Conservation (phyloP, 805 yeast genomes). For the Candida oleophila region DNA sequence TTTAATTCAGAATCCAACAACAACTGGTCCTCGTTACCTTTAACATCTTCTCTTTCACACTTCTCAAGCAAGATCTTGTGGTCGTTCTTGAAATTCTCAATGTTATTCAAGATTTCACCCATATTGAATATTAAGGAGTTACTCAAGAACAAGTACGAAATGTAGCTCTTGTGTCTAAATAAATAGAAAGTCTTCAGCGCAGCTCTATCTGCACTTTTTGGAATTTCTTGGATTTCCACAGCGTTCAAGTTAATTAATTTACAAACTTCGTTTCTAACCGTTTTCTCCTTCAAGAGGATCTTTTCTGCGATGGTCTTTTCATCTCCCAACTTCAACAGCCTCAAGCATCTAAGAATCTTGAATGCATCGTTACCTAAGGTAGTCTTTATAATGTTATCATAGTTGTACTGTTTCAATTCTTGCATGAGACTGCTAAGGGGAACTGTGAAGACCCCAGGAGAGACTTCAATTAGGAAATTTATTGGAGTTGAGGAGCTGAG, state of each 20-base stretch:
- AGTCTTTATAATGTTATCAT: conserved; percentile 57
- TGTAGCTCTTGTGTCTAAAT: conserved; percentile 59
- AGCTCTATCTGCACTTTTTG: conserved; percentile 86
- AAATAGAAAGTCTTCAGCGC: conserved; percentile 85
- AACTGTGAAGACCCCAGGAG: conserved; percentile 57
- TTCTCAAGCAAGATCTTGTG: conserved; percentile 72
- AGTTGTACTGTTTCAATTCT: conserved; percentile 46
- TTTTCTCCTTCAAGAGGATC: conserved; percentile 75
- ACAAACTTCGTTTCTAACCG: conserved; percentile 69
- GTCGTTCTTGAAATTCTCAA: conserved; percentile 54
- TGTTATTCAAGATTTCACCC: conserved; percentile 48
- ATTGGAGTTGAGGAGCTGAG: conserved; percentile 49
- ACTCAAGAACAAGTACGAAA: conserved; percentile 32
- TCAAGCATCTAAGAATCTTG: conserved; percentile 75
- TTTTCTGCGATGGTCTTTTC: conserved; percentile 78
- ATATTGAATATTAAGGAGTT: conserved; percentile 51
- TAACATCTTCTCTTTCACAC: conserved; percentile 86
- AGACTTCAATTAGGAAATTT: conserved; percentile 60
- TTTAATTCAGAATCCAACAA: conserved; percentile 72
- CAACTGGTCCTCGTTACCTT: conserved; percentile 73
- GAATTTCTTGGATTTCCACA: conserved; percentile 89
- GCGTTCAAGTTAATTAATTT: conserved; percentile 67
- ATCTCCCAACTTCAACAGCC: conserved; percentile 68
- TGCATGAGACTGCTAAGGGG: conserved; percentile 57
- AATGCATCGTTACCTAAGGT: conserved; percentile 67